These are phyloP conservation scores for Ogataea henricii DNA, from an alignment of 805 yeast genomes.

Conservation along the genomic window DNA sequence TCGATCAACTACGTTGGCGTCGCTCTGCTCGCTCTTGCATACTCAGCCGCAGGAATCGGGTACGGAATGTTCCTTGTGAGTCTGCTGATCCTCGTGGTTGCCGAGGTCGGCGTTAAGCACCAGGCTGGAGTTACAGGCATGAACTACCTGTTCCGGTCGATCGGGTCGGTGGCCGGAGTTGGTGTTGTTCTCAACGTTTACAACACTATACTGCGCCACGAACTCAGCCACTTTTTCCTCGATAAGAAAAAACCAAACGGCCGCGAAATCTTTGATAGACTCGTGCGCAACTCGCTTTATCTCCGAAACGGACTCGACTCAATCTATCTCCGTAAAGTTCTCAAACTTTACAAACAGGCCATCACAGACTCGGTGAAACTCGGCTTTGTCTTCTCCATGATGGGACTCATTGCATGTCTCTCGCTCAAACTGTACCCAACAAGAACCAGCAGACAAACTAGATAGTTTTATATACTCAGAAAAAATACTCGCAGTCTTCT, in stretches of 20 bases:
- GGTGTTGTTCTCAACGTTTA: constrained; percentile 43
- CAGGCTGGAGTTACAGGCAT: constrained; percentile 53
- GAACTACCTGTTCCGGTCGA: constrained; percentile 50
- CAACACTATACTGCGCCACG: constrained; percentile 34
- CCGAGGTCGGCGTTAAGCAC: constrained; percentile 43
- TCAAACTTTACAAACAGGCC: constrained; percentile 33
- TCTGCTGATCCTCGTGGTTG: constrained; percentile 43
- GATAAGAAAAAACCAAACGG: constrained; percentile 30
- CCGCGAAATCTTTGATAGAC: constrained; percentile 19
- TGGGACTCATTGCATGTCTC: constrained; percentile 27
- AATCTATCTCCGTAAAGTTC: constrained; percentile 28
- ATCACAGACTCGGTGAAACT: constrained; percentile 29
- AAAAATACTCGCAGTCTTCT: constrained; percentile 24
- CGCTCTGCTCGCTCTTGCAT: constrained; percentile 31
- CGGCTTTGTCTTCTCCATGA: constrained; percentile 28
- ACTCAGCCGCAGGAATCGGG: constrained; percentile 38
- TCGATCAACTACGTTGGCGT: constrained; percentile 21
- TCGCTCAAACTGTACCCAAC: constrained; percentile 23
- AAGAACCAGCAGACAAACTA: background rate
- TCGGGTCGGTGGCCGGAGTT: constrained; percentile 49
- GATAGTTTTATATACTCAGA: too few relatives aligned
- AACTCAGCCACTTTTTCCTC: constrained; percentile 36
- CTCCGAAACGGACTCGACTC: constrained; percentile 34
- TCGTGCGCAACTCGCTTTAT: constrained; percentile 29
- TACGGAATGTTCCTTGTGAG: constrained; percentile 45